phyloP scores from a whole-genome alignment of 148 eudicot genomes.

The Rhododendron ferrugineum region DNA sequence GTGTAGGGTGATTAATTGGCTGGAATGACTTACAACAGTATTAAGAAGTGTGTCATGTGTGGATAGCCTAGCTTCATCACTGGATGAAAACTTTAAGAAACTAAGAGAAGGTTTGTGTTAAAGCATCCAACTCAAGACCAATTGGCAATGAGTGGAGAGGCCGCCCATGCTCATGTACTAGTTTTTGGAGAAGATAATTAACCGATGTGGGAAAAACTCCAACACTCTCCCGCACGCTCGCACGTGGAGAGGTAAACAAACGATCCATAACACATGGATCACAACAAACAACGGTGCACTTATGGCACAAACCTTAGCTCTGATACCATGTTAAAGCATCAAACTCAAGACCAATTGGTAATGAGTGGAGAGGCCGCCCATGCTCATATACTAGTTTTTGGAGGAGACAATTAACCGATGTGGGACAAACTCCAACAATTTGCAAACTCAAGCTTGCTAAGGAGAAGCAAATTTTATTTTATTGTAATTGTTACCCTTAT shows the following conservation, averaged over 20 bases:
- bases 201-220: neutral
- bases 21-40: neutral
- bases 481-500: neutral
- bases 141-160: neutral
- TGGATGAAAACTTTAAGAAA: neutral
- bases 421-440: neutral
- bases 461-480: neutral
- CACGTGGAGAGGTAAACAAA: neutral
- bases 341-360: neutral
- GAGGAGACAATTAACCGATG: neutral
- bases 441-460: neutral
- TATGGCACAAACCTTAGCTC: neutral
- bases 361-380: neutral
- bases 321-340: neutral
- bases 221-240: neutral
- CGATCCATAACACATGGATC: neutral
- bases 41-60: neutral
- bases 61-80: neutral
- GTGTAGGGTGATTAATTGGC: neutral
- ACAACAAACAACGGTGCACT: neutral
- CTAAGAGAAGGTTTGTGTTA: neutral
- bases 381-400: neutral
- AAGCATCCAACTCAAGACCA: neutral
- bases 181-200: neutral
- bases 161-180: neutral